Evolutionary conservation across 768 basidiomycete species (phyloP), one percentile per base, ranked within the genome.

Genomic region (Pleurotus giganteus): DNA sequence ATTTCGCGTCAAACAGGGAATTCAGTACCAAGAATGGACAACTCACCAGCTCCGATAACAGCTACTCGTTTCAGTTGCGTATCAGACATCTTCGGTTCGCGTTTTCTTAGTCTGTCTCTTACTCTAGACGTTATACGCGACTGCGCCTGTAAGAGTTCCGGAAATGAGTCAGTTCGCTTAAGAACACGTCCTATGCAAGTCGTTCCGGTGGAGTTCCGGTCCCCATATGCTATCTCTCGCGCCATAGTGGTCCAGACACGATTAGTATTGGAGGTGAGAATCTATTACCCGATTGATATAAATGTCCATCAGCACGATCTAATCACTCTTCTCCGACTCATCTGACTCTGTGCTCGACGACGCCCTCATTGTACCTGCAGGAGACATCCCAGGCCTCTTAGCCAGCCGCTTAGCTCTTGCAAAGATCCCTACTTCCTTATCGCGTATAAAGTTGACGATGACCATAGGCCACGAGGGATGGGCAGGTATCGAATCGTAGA

Each of bases 401-500:
- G 54, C 71, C 58, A 84, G 56, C 65, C 95, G 74, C 70, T 98
- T 98, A 6, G 86, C 91, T 6, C 95, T 78, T 11, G 91, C 86
- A 68, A 88, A 96, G 59, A 98, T 84, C 2, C 94, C 94, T 26
- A 94, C 91, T 58, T 89, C 85, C 12, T 80, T 78, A 61, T 97
- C 94, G 24, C 92, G 84, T 53, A 99, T 97, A 67, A 99, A 99
- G 71, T 93, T 93, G 54, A 90, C 76, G 2, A 88, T 93, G 31
- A 98, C 89, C 86, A 94, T 94, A 2, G 93, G 86, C 97, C 97
- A 99, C 4, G 86, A 89, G 1, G 88, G 84, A 64, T 99, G 97
- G 0, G 86, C 80, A 0, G 95, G 93, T 23, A 98, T 77, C 4
- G 74, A 81, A 60, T 93, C 90, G 72, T 99, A 99, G 66, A 89